phyloP scores from a whole-genome alignment of 306 rosid species.

The Cicer arietinum region DNA sequence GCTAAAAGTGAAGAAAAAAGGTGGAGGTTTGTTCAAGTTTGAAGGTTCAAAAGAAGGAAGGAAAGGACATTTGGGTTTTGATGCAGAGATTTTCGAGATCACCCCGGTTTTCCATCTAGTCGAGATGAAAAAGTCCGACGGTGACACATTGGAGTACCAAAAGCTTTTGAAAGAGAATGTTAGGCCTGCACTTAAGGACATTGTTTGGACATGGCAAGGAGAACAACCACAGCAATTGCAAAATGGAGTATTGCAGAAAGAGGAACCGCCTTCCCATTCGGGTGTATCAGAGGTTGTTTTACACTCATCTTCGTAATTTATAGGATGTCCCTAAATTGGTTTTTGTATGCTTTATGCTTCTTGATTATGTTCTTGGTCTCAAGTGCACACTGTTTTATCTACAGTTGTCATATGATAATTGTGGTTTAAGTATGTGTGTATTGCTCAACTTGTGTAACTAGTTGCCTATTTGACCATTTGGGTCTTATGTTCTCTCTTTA shows the following conservation, averaged over 20 bases:
- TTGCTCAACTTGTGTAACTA: conserved; percentile 20
- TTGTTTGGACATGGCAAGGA: conserved; percentile 95
- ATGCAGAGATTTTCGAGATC: conserved; percentile 83
- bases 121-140: conserved; percentile 78
- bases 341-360: conserved; percentile 1
- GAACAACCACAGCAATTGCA: conserved; percentile 56
- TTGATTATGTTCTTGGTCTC: conserved; percentile 18
- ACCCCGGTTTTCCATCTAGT: conserved; percentile 76
- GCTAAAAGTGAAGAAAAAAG: conserved; percentile 72
- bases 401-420: conserved; percentile 14
- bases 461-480: conserved; percentile 30
- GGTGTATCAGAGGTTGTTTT: conserved; percentile 26
- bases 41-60: conserved; percentile 78
- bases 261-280: conserved; percentile 34
- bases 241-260: conserved; percentile 38
- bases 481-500: conserved; percentile 5
- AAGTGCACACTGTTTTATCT: conserved; percentile 8
- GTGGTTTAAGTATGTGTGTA: conserved; percentile 24
- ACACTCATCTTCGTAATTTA: not conserved
- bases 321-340: conserved; percentile 13
- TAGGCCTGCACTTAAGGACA: conserved; percentile 85
- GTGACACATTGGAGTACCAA: conserved; percentile 86
- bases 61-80: conserved; percentile 75
- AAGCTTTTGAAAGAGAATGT: conserved; percentile 64
- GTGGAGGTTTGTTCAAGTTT: conserved; percentile 67